Conservation (phyloP, 1,284 basidiomycete genomes). For the Spongiforma sp. region DNA sequence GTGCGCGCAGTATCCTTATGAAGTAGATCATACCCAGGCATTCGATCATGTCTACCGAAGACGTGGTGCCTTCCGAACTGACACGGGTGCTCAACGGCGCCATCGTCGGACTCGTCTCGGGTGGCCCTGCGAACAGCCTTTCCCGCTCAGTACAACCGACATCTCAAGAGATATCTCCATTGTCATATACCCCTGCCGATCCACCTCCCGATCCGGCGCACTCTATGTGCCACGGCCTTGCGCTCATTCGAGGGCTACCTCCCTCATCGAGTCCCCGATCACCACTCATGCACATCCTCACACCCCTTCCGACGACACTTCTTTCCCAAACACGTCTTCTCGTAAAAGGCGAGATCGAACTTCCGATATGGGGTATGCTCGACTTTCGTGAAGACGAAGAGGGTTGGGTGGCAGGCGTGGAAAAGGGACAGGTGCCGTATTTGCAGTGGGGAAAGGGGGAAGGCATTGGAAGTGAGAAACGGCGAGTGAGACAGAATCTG, state of each 20-base stretch:
- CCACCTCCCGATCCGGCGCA: conserved; percentile 57
- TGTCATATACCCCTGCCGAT: conserved; percentile 64
- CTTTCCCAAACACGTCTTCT: conserved; percentile 55
- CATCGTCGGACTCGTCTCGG: conserved; percentile 74
- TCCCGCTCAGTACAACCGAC: conserved; percentile 1
- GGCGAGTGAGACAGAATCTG: conserved; percentile 84
- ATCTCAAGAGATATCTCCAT: conserved; percentile 3
- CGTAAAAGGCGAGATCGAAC: conserved; percentile 86
- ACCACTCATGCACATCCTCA: conserved; percentile 70
- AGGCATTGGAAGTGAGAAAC: conserved; percentile 70
- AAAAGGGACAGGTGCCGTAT: conserved; percentile 75
- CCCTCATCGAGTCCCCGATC: conserved; percentile 23
- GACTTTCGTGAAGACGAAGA: conserved; percentile 62
- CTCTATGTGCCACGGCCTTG: conserved; percentile 73
- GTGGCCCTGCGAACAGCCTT: not conserved
- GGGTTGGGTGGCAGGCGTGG: conserved; percentile 57
- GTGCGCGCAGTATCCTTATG: conserved; percentile 69
- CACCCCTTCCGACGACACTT: conserved; percentile 61
- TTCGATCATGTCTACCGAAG: conserved; percentile 73
- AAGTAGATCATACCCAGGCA: conserved; percentile 58
- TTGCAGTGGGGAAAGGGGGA: conserved; percentile 78
- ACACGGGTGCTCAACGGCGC: conserved; percentile 79
- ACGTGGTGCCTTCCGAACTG: conserved; percentile 72
- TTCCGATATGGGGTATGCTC: conserved; percentile 88
- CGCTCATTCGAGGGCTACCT: conserved; percentile 63